Conservation (phyloP, 2,329 filamentous ascomycete genomes). For the Apiospora phragmitis region DNA sequence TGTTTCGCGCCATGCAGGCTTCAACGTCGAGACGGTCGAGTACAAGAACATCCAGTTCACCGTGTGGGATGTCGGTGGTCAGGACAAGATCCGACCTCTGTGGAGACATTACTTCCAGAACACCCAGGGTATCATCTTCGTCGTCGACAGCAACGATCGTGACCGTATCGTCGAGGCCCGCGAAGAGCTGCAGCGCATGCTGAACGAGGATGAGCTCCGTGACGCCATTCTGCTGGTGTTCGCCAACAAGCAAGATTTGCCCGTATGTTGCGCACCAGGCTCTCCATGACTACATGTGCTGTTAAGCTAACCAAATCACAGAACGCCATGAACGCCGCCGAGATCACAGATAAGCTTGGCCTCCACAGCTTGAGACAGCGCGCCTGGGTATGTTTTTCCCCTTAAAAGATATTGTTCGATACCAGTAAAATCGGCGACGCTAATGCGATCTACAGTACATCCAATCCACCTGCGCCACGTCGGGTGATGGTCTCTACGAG, state of each 20-base stretch:
- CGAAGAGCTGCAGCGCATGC: conserved; percentile 95
- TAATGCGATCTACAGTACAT: conserved; percentile 69
- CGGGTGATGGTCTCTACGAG: conserved; percentile 98
- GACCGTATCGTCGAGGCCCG: conserved; percentile 96
- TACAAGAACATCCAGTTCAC: conserved; percentile 99
- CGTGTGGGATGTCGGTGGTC: conserved; percentile 99
- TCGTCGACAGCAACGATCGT: conserved; percentile 98
- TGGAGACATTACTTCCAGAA: conserved; percentile 99
- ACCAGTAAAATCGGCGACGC: conserved; percentile 15
- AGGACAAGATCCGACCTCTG: conserved; percentile 99
- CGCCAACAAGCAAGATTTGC: conserved; percentile 88
- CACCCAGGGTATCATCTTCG: conserved; percentile 99
- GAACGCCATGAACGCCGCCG: conserved; percentile 99
- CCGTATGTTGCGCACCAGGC: conserved; percentile 59
- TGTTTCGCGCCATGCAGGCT: conserved; percentile 55
- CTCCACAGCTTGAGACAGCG: conserved; percentile 98
- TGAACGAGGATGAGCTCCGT: conserved; percentile 57
- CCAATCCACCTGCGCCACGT: conserved; percentile 98
- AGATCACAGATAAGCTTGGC: conserved; percentile 99
- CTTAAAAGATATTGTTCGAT: background rate
- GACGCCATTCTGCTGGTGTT: conserved; percentile 19
- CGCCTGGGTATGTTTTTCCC: conserved; percentile 78
- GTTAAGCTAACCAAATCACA: conserved; percentile 42
- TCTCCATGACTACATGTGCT: background rate
- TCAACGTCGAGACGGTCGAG: conserved; percentile 99